Evolutionary conservation across 768 basidiomycete genomes (phyloP), one percentile per base, ranked within the genome.

Genomic region (Boletus coccyginus): DNA sequence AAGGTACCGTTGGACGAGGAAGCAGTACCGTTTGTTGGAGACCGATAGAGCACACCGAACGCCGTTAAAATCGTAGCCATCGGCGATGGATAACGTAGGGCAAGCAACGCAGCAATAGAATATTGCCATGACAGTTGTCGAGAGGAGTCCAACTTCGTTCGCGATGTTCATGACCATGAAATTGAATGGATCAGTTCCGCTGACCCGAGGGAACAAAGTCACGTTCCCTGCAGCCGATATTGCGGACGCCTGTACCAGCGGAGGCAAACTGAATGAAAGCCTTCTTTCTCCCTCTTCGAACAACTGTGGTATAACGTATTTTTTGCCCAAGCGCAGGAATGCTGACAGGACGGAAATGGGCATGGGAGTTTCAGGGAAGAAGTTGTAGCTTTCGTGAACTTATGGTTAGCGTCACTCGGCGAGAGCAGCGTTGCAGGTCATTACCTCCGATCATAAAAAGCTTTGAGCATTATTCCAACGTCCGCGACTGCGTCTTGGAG

Each of bases 401-500:
- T 12, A n/a, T n/a, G 14, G 16, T 59, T 8, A 42, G 38, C 4
- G 17, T 3, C 2, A 17, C 3, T 44, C 32, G 7, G 8, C 13
- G 13, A 14, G 27, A 2, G 11, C 2, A 12, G 8, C 1, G 27
- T n/a, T 33, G 17, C 14, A 5, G 12, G 12, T 0, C 43, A 14
- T 24, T 52, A 63, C 65, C 62, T 55, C 39, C 66, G 49, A 16
- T 62, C 56, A 12, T 68, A 62, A 21, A 69, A 19, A 10, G 61
- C 66, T 16, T 31, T 62, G 17, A 70, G 57, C 41, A 65, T 38
- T 1, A 47, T 50, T n/a, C 55, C 40, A 21, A 67, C 35, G 7
- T 69, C 68, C 0, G 7, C 27, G n/a, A 24, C 50, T 6, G 38
- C 14, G 19, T 69, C 67, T 0, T 56, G 42, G 12, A 67, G 61